These are phyloP conservation scores for Calophaca sinica DNA, from an alignment of 306 rosid genomes.

Conservation along the genomic window DNA sequence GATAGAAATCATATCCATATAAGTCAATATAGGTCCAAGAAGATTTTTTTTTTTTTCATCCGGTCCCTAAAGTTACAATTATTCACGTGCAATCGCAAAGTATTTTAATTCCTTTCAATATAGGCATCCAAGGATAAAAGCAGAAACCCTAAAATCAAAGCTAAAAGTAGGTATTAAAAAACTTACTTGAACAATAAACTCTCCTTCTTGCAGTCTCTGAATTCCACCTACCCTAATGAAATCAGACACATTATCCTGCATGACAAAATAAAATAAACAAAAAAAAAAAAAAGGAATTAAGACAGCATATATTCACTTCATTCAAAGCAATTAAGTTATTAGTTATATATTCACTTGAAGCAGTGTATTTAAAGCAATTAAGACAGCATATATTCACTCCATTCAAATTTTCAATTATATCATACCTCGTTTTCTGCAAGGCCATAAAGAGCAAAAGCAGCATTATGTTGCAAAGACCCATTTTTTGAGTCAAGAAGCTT, in stretches of 20 bases:
- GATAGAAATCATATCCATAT: conserved; percentile 43
- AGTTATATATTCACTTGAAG: too few relatives aligned
- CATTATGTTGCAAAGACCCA: conserved; percentile 98
- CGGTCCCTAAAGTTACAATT: conserved; percentile 14
- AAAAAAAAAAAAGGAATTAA: conserved; percentile 29
- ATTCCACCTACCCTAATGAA: conserved; percentile 97
- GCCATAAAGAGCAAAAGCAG: conserved; percentile 98
- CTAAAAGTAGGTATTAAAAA: conserved; percentile 17
- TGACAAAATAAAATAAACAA: conserved; percentile 48
- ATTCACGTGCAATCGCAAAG: conserved; percentile 2
- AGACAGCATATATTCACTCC: conserved; percentile 23
- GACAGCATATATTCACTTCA: conserved; percentile 28
- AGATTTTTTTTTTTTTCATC: conserved; percentile 20
- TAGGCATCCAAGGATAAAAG: conserved; percentile 34
- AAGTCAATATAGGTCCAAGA: conserved; percentile 34
- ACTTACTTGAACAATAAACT: conserved; percentile 94
- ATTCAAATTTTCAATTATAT: conserved; percentile 29
- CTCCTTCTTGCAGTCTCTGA: conserved; percentile 97
- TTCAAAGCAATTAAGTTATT: too few relatives aligned
- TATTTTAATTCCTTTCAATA: conserved; percentile 32
- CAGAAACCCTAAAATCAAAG: conserved; percentile 32
- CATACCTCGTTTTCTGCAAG: conserved; percentile 97
- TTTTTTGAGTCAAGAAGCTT: conserved; percentile 98
- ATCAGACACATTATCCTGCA: conserved; percentile 94
- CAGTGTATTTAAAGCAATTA: conserved; percentile 33